These are phyloP conservation scores for Guyanaporus albipodus DNA, from an alignment of 768 basidiomycete species.

Conservation along the genomic window DNA sequence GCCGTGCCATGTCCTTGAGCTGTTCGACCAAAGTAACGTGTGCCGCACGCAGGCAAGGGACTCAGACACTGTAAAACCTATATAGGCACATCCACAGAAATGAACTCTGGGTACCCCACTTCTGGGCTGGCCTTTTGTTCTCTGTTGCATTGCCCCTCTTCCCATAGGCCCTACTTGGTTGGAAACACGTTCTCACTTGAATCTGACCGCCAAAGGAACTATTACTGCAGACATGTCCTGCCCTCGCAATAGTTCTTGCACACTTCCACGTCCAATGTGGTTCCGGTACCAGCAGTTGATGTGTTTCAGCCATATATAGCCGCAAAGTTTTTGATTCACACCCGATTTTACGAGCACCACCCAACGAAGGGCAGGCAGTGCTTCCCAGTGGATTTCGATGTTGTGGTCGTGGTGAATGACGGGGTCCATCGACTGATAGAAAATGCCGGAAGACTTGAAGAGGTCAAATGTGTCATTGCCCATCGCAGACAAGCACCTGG, in stretches of 20 bases:
- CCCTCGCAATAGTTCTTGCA: too few relatives aligned
- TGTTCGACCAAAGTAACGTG: slow-evolving; percentile 3
- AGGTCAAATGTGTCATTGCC: slow-evolving; percentile 6
- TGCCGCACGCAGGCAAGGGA: slow-evolving; percentile 17
- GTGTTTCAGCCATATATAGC: neutral
- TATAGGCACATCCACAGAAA: slow-evolving; percentile 30
- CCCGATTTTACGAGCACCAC: too few relatives aligned
- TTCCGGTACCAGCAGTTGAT: too few relatives aligned
- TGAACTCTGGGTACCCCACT: slow-evolving; percentile 5
- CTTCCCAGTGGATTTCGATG: neutral
- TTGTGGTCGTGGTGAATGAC: neutral
- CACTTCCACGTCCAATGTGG: too few relatives aligned
- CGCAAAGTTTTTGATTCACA: too few relatives aligned
- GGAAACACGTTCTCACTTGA: slow-evolving; percentile 3
- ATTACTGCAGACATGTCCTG: neutral
- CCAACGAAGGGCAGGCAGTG: neutral
- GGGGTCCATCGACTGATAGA: neutral
- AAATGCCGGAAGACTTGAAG: neutral
- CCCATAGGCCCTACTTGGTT: neutral
- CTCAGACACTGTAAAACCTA: slow-evolving; percentile 31
- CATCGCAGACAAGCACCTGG: slow-evolving; percentile 5
- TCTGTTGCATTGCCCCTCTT: too few relatives aligned
- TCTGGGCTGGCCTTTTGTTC: neutral
- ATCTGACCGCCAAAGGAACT: too few relatives aligned
- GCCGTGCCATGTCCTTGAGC: slow-evolving; percentile 34